phyloP scores from a whole-genome alignment of 2,329 filamentous ascomycete species.

The Neonectria hederae region DNA sequence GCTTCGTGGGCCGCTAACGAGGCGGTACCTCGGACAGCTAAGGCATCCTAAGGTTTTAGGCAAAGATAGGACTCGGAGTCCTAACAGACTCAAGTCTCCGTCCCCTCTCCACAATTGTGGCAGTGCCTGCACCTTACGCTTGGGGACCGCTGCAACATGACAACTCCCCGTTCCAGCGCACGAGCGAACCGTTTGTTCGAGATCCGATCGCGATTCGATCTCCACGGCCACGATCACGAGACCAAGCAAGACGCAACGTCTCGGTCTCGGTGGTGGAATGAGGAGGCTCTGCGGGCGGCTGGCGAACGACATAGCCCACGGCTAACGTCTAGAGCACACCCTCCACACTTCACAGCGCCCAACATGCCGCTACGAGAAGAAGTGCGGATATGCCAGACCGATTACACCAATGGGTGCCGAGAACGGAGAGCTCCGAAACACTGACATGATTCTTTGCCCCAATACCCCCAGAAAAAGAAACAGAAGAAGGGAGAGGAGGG shows the following conservation, averaged over 20 bases:
- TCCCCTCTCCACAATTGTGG: conserved; percentile 29
- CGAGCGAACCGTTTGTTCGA: conserved; percentile 20
- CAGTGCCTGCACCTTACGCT: conserved; percentile 40
- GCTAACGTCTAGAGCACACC: neutral
- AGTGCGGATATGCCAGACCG: neutral
- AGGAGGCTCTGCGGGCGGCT: conserved; percentile 11
- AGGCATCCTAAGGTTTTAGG: conserved; percentile 28
- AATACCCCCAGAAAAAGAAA: neutral
- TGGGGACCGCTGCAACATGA: conserved; percentile 27
- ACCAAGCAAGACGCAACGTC: conserved; percentile 8
- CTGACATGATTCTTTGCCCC: conserved; percentile 9
- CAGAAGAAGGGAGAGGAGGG: neutral
- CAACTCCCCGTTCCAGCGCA: conserved; percentile 15
- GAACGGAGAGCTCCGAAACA: neutral
- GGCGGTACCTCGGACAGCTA: conserved; percentile 36
- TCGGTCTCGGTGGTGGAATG: neutral
- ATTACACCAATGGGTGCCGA: neutral
- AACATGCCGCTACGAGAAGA: neutral
- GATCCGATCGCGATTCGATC: conserved; percentile 39
- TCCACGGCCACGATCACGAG: conserved; percentile 32
- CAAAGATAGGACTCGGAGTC: conserved; percentile 31
- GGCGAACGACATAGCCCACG: neutral
- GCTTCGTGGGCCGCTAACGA: conserved; percentile 22
- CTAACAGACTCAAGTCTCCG: conserved; percentile 32
- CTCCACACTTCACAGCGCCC: neutral